These are phyloP conservation scores for Kingdonia uniflora DNA, from an alignment of 164 flowering plant species.

Conservation along the genomic window DNA sequence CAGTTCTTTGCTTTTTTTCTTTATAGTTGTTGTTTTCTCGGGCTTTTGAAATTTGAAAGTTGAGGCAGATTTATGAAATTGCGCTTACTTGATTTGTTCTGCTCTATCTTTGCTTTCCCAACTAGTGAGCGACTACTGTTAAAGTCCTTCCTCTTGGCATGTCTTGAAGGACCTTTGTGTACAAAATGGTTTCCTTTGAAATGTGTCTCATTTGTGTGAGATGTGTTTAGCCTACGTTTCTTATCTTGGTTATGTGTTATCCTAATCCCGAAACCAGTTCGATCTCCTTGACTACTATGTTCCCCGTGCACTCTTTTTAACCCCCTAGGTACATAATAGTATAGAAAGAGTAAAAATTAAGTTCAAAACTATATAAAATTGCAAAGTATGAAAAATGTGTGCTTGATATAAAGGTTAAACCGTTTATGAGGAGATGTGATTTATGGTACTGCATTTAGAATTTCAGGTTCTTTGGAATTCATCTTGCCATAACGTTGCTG, in stretches of 20 bases:
- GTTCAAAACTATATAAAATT: too few species aligned
- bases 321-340: too few species aligned
- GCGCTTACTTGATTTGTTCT: conserved; percentile 5
- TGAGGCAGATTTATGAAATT: conserved; percentile 6
- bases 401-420: conserved; percentile 17
- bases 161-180: too few species aligned
- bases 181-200: too few species aligned
- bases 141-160: too few species aligned
- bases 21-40: too few species aligned
- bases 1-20: too few species aligned
- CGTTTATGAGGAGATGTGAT: conserved; percentile 18
- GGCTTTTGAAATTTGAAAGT: conserved; percentile 15
- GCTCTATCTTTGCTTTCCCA: conserved; percentile 12
- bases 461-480: conserved; percentile 26
- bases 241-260: too few species aligned
- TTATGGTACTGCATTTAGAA: conserved; percentile 11
- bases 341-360: too few species aligned
- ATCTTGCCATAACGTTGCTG: conserved; percentile 62
- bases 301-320: conserved; percentile 20
- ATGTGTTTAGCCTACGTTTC: too few species aligned
- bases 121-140: conserved; percentile 7
- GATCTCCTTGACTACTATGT: conserved; percentile 6
- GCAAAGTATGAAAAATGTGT: not conserved
- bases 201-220: too few species aligned
- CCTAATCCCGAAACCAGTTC: conserved; percentile 12